A percentile compares a stretch with the other conserved stretches of the same genome.
phyloP scores from a whole-genome alignment of 768 basidiomycete species.

The Pisolithus albus region DNA sequence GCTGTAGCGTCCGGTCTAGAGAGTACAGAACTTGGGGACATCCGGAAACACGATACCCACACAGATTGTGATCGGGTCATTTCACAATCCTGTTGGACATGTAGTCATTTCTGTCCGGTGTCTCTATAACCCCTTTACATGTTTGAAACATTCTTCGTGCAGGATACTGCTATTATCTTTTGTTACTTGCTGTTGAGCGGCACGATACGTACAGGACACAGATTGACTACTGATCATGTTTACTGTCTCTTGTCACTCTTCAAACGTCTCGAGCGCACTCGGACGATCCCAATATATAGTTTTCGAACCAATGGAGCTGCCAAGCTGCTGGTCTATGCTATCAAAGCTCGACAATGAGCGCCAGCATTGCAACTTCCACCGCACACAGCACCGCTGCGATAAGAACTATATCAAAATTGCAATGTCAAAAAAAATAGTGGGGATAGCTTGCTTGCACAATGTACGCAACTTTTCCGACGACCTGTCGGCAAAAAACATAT shows the following conservation, averaged over 20 bases:
- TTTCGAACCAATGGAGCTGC: too few species aligned
- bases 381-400: conserved; percentile 47
- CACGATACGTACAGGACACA: neutral
- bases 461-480: conserved; percentile 27
- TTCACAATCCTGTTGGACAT: neutral
- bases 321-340: too few species aligned
- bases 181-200: neutral
- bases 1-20: conserved; percentile 16
- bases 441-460: conserved; percentile 33
- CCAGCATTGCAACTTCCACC: conserved; percentile 60
- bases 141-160: neutral
- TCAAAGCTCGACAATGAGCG: conserved; percentile 37
- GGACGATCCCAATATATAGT: too few species aligned
- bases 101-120: neutral
- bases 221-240: neutral
- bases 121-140: neutral
- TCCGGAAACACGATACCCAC: neutral
- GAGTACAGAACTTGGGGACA: neutral
- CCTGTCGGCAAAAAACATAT: conserved; percentile 73
- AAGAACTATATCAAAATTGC: conserved; percentile 61
- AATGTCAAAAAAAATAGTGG: conserved; percentile 66
- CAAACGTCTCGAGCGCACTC: too few species aligned
- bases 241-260: neutral
- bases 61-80: neutral
- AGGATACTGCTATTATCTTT: too few species aligned